These are phyloP conservation scores for Pelagophyceae sp. DNA, from an alignment of 352 stramenopile genomes.

Conservation along the genomic window DNA sequence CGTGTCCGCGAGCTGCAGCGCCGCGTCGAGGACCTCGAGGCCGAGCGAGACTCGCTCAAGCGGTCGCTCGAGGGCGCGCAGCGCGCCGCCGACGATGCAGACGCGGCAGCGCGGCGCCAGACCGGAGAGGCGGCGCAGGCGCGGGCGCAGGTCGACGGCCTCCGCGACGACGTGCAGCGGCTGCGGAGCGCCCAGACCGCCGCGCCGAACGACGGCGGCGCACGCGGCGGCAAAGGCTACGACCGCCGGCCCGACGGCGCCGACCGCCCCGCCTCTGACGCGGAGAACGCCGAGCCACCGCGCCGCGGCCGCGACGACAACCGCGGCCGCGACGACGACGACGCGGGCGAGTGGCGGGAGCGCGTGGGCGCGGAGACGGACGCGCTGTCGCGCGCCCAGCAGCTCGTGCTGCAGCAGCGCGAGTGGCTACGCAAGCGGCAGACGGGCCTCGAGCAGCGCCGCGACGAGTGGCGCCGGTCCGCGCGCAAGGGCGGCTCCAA, in stretches of 20 bases:
- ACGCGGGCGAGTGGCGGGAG: neutral
- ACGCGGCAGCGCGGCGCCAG: neutral
- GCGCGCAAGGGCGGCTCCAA: neutral
- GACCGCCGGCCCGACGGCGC: neutral
- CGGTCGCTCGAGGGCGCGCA: neutral
- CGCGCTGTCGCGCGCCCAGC: neutral
- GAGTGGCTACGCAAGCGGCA: neutral
- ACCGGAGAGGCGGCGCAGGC: neutral
- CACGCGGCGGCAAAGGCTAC: neutral
- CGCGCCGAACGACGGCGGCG: neutral
- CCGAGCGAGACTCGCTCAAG: neutral
- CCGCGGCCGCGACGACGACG: neutral
- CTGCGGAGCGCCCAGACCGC: neutral
- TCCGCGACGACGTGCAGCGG: neutral
- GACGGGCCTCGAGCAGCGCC: neutral
- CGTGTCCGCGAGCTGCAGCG: neutral
- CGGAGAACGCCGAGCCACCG: neutral
- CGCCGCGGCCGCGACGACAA: neutral
- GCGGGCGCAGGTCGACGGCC: neutral
- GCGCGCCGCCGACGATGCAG: neutral
- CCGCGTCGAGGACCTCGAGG: neutral
- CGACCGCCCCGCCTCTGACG: neutral
- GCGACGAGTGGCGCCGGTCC: slow-evolving; percentile 10
- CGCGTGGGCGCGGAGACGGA: neutral
- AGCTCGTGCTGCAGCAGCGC: slow-evolving; percentile 2